Percentiles rank a stretch among this genome's conserved stretches.
phyloP scores from a whole-genome alignment of 805 yeast genomes.

The Kluyveromyces lactis region DNA sequence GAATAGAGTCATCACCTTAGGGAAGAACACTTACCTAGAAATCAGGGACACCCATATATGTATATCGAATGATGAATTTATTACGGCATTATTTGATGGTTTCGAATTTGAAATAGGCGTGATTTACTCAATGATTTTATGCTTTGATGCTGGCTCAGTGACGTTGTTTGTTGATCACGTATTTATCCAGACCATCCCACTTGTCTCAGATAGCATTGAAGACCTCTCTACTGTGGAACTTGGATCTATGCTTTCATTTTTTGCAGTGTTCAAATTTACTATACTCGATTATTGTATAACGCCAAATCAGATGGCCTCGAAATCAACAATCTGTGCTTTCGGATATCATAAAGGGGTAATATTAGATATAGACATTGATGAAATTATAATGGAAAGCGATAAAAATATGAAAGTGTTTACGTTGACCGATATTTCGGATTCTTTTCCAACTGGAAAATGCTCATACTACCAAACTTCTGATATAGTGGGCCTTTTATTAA shows the following conservation, averaged over 20 bases:
- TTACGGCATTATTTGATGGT: conserved; percentile 22
- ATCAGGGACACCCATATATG: conserved; percentile 22
- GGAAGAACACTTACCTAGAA: conserved; percentile 19
- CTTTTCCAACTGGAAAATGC: not conserved
- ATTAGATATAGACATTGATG: not conserved
- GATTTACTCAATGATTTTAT: conserved; percentile 15
- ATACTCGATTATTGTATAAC: not conserved
- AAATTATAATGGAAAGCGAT: not conserved
- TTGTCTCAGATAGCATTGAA: conserved; percentile 11
- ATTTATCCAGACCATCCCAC: conserved; percentile 13
- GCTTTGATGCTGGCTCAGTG: conserved; percentile 8
- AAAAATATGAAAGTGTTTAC: not conserved
- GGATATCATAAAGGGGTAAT: not conserved
- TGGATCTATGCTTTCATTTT: conserved; percentile 28
- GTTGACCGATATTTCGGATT: not conserved
- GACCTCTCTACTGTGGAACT: conserved; percentile 17
- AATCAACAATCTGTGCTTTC: not conserved
- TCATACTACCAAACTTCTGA: not conserved
- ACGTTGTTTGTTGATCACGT: conserved; percentile 19
- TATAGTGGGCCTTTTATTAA: not conserved
- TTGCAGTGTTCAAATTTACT: conserved; percentile 16
- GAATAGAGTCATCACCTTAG: conserved; percentile 23
- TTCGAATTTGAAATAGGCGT: conserved; percentile 18
- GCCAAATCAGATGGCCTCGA: not conserved
- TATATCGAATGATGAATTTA: conserved; percentile 23